Percentiles rank a stretch among this genome's conserved stretches.
Conservation (phyloP, 768 basidiomycete species). For the Thelephora ganbajun region DNA sequence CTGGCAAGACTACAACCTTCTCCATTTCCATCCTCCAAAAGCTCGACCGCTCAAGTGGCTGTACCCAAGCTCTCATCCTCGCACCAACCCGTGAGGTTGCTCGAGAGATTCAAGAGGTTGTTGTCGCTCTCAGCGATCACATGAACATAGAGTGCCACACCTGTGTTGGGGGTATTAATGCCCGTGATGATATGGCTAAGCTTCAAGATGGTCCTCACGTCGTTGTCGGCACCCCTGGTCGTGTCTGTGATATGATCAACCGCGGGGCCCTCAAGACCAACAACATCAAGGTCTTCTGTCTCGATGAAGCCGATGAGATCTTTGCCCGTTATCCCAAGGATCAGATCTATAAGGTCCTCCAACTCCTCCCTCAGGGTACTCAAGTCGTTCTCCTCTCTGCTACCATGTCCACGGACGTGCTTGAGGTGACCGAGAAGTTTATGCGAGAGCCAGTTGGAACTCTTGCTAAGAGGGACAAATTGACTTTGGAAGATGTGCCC, state of each 20-base stretch:
- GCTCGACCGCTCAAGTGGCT: conserved; percentile 78
- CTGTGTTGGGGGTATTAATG: conserved; percentile 94
- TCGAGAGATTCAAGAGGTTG: conserved; percentile 94
- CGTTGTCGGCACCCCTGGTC: conserved; percentile 92
- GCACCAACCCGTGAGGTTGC: conserved; percentile 96
- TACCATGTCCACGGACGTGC: conserved; percentile 92
- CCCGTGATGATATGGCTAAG: conserved; percentile 95
- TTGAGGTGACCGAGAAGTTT: conserved; percentile 99
- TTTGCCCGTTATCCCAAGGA: conserved; percentile 97
- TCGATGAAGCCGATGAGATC: conserved; percentile 99
- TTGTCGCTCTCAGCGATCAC: conserved; percentile 87
- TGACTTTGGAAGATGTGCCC: conserved; percentile 85
- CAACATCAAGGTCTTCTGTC: conserved; percentile 86
- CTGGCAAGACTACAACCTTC: conserved; percentile 99
- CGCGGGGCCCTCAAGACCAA: conserved; percentile 80
- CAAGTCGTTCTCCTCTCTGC: conserved; percentile 96
- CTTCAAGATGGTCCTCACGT: conserved; percentile 85
- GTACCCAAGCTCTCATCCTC: conserved; percentile 95
- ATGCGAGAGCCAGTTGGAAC: conserved; percentile 96
- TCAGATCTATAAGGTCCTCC: conserved; percentile 98
- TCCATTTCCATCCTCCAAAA: conserved; percentile 95
- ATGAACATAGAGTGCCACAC: conserved; percentile 95
- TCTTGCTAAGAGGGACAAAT: conserved; percentile 95
- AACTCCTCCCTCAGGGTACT: conserved; percentile 89
- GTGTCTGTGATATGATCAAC: conserved; percentile 97